Evolutionary conservation across 805 yeast species (phyloP).

Genomic region (Kluyveromyces starmeri): DNA sequence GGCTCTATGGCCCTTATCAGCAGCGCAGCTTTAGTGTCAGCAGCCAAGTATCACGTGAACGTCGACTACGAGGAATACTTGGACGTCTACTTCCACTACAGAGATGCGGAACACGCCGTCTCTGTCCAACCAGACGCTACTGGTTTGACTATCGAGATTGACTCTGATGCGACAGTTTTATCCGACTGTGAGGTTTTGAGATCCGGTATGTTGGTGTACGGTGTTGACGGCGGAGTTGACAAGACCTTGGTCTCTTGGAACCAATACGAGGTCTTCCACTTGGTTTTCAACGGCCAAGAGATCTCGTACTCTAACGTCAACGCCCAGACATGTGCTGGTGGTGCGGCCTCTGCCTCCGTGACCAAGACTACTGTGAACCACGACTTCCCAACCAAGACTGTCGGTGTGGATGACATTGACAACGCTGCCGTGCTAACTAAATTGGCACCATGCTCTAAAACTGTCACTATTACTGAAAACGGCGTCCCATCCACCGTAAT

Average conservation of each 20-base stretch:
- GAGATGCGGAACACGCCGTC: slow-evolving; percentile 14
- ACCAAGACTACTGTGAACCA: slow-evolving; percentile 3
- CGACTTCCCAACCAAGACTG: slow-evolving; percentile 4
- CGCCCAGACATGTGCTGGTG: slow-evolving; percentile 14
- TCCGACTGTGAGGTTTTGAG: slow-evolving; percentile 14
- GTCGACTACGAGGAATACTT: slow-evolving; percentile 14
- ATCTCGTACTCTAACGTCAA: slow-evolving; percentile 13
- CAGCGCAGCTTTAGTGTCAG: slow-evolving; percentile 11
- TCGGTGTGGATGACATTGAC: slow-evolving; percentile 1
- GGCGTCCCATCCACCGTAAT: slow-evolving; percentile 12
- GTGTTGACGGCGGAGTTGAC: slow-evolving; percentile 11
- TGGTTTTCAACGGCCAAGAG: slow-evolving; percentile 12
- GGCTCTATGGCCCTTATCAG: slow-evolving; percentile 7
- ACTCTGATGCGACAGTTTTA: slow-evolving; percentile 9
- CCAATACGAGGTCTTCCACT: slow-evolving; percentile 19
- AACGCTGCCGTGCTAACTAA: not conserved
- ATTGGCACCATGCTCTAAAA: slow-evolving; percentile 1
- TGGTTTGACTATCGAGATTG: slow-evolving; percentile 17
- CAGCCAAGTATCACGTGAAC: slow-evolving; percentile 13
- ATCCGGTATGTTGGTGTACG: slow-evolving; percentile 20
- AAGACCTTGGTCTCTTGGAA: slow-evolving; percentile 20
- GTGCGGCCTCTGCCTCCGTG: slow-evolving; percentile 3
- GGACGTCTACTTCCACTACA: slow-evolving; percentile 18
- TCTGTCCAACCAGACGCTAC: slow-evolving; percentile 12
- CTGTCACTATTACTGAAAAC: slow-evolving; percentile 9